Base-by-base conservation (phyloP, 2,329 filamentous ascomycete genomes). In the Penicillium sp. region DNA sequence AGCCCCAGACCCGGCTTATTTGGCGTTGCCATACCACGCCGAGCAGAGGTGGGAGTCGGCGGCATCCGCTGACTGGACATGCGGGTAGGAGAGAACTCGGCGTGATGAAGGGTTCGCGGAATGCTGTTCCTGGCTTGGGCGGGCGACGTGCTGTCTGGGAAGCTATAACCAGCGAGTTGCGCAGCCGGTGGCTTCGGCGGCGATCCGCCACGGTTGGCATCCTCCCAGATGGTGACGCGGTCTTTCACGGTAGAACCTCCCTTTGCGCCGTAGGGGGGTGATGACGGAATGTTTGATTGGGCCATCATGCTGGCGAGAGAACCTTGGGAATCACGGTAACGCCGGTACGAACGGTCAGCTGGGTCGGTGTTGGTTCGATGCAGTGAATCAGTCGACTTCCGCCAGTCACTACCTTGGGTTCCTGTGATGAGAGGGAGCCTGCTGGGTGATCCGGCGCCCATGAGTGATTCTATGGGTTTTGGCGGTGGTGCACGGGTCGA, bases 181-280 rank as follows among this genome's bases (percentile, higher is more conserved):
- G 37, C 28, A 13, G 38, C 23, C 1, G 39, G 10, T 1, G 33
- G 17, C 31, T 47, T 48, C 3, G 39, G 32, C 4, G 51, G 48
- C 4, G 53, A 51, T 3, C 19, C 45, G 27, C 42, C 47, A 13
- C 48, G 47, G 23, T 50, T 54, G 17, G 47, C 52, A 38, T 69
- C 67, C 52, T 70, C 67, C 59, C 64, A 70, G 33, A 70, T 69
- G 1, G 60, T 63, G 7, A 66, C 55, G 7, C 54, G 53, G 14
- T 53, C 49, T n/a, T 56, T 33, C 4, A 51, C 54, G 9, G 47
- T 53, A 6, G 51, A 45, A 19, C 19, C 42, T 7, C 48, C 37
- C 16, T 39, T 49, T 8, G 36, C 33, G 4, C 45, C 47, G 16
- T 39, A 46, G 14, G 31, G 16, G 4, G 42, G 35, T 13, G 45